Conservation (phyloP, 2,329 filamentous ascomycete species). For the Colletotrichum australisinense region DNA sequence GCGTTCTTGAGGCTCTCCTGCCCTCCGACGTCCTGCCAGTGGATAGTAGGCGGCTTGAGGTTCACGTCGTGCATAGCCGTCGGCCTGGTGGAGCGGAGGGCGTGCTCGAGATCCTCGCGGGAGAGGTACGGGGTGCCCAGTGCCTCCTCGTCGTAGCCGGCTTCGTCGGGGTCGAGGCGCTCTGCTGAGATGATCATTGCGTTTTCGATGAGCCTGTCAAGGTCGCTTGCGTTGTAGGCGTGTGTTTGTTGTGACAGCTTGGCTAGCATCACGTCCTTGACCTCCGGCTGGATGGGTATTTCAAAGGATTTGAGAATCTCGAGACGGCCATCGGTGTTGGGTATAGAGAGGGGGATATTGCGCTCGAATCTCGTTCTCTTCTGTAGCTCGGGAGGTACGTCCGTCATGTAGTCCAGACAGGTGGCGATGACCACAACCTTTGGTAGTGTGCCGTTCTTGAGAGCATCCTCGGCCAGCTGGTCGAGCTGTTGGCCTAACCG, state of each 20-base stretch:
- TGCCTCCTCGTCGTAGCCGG: conserved; percentile 36
- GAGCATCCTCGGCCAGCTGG: conserved; percentile 56
- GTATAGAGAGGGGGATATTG: conserved; percentile 81
- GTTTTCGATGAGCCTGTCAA: conserved; percentile 69
- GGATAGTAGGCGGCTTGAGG: conserved; percentile 85
- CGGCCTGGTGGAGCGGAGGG: conserved; percentile 77
- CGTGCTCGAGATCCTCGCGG: conserved; percentile 69
- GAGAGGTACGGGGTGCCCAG: conserved; percentile 43
- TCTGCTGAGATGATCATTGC: conserved; percentile 46
- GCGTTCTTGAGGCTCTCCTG: conserved; percentile 79
- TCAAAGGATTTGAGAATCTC: conserved; percentile 77
- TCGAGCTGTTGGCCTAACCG: conserved; percentile 67
- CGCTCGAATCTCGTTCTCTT: conserved; percentile 72
- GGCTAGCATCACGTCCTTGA: conserved; percentile 64
- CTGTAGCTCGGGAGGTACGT: conserved; percentile 77
- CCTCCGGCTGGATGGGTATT: conserved; percentile 57
- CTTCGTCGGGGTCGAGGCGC: conserved; percentile 42
- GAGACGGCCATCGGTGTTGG: conserved; percentile 75
- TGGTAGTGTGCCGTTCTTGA: conserved; percentile 52
- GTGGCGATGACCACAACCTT: conserved; percentile 80
- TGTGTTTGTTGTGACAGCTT: conserved; percentile 81
- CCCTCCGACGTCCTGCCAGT: conserved; percentile 90
- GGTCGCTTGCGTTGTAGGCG: conserved; percentile 85
- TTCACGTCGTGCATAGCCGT: conserved; percentile 92
- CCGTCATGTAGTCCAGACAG: conserved; percentile 75